Conservation (phyloP, 352 stramenopile species). For the Blastocystis sp. region DNA sequence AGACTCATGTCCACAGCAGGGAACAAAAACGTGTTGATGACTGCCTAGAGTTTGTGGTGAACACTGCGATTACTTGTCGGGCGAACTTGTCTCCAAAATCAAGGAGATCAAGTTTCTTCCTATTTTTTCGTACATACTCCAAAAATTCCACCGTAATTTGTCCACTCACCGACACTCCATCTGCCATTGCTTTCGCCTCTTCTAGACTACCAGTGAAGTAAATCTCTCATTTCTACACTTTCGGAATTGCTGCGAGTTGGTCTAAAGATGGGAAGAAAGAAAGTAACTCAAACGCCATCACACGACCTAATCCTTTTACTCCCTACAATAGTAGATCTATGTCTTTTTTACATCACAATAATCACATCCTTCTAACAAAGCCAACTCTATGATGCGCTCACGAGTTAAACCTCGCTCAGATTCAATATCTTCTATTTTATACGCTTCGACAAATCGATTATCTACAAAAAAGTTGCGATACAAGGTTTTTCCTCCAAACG, state of each 20-base stretch:
- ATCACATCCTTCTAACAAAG: conserved; percentile 88
- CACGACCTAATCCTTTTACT: conserved; percentile 77
- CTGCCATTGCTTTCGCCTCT: not conserved
- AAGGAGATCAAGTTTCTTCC: not conserved
- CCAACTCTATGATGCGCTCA: conserved; percentile 77
- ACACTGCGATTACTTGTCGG: not conserved
- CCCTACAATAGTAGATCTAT: conserved; percentile 63
- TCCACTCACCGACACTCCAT: not conserved
- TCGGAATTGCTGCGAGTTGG: not conserved
- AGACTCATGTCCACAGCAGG: conserved; percentile 19
- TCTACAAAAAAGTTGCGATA: conserved; percentile 99
- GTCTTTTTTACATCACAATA: conserved; percentile 74
- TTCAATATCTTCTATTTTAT: conserved; percentile 83
- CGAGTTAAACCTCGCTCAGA: conserved; percentile 83
- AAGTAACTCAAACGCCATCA: conserved; percentile 81
- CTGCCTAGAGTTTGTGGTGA: not conserved
- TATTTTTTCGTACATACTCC: not conserved
- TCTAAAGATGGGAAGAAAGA: conserved; percentile 68
- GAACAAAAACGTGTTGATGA: conserved; percentile 44
- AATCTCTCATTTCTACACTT: not conserved
- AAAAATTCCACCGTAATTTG: not conserved
- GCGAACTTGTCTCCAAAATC: not conserved
- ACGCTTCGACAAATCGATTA: conserved; percentile 95
- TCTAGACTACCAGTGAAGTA: not conserved
- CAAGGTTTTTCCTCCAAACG: conserved; percentile 86